Evolutionary conservation across 2,329 filamentous ascomycete species (phyloP).

Genomic region (Xenosphaeropsis pyriputrescens): DNA sequence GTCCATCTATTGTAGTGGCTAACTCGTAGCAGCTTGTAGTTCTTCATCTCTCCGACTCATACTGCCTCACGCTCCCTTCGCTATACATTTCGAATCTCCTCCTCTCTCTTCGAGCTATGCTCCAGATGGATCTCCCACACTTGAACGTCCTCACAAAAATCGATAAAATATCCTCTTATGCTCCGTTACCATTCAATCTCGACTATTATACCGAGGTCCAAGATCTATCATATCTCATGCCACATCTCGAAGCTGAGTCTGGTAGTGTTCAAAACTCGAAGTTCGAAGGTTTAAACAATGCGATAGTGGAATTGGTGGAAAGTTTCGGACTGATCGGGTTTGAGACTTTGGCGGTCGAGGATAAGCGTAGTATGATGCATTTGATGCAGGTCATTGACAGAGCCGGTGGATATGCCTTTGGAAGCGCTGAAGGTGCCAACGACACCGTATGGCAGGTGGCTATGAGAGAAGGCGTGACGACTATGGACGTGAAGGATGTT

Average conservation of each 20-base stretch:
- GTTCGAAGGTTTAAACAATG: slow-evolving; percentile 72
- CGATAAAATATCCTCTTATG: slow-evolving; percentile 79
- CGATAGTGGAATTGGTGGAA: slow-evolving; percentile 75
- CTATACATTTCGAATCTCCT: slow-evolving; percentile 91
- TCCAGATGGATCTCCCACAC: slow-evolving; percentile 94
- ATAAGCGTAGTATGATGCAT: slow-evolving; percentile 94
- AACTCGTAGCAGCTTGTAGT: slow-evolving; percentile 59
- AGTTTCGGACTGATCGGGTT: slow-evolving; percentile 84
- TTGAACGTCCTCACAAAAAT: slow-evolving; percentile 96
- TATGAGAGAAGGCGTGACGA: slow-evolving; percentile 61
- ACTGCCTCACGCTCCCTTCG: slow-evolving; percentile 83
- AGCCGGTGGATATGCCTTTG: slow-evolving; percentile 87
- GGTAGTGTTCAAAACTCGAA: slow-evolving; percentile 56
- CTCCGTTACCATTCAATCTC: slow-evolving; percentile 82
- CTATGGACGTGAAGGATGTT: slow-evolving; percentile 75
- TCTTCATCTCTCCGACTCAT: slow-evolving; percentile 85
- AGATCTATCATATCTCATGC: slow-evolving; percentile 72
- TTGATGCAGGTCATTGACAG: slow-evolving; percentile 80
- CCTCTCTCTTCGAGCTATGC: slow-evolving; percentile 86
- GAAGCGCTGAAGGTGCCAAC: slow-evolving; percentile 78
- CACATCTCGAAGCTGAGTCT: slow-evolving; percentile 66
- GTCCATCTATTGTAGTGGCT: slow-evolving; percentile 7
- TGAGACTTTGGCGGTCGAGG: slow-evolving; percentile 88
- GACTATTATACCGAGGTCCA: slow-evolving; percentile 98
- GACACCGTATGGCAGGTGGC: slow-evolving; percentile 96